Percentiles rank a stretch among this genome's conserved stretches.
Conservation (phyloP, 2,329 filamentous ascomycete genomes). For the Xylariaceae sp. region DNA sequence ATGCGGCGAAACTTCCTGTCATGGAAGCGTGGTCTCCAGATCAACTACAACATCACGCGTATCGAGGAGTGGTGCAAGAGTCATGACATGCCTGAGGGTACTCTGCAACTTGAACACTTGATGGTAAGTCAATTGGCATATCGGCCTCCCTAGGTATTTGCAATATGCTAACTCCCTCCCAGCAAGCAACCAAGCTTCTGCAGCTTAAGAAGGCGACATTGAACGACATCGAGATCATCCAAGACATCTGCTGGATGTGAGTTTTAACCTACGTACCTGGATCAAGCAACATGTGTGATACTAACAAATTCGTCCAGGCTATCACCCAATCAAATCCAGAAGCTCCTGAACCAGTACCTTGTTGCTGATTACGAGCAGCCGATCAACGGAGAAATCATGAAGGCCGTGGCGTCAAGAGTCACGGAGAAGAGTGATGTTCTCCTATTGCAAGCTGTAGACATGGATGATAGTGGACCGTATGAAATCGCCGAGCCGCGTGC, state of each 20-base stretch:
- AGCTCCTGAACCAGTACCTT: constrained; percentile 95
- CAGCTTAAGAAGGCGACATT: constrained; percentile 98
- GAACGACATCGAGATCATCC: constrained; percentile 99
- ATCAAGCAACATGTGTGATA: constrained; percentile 7
- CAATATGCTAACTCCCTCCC: constrained; percentile 19
- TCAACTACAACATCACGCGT: constrained; percentile 99
- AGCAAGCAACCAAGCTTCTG: constrained; percentile 96
- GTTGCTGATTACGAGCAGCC: constrained; percentile 99
- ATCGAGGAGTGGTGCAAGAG: constrained; percentile 99
- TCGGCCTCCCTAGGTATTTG: too few relatives aligned
- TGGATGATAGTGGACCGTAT: constrained; percentile 98
- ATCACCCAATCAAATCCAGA: constrained; percentile 97
- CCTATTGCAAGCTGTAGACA: constrained; percentile 88
- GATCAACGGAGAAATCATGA: constrained; percentile 99
- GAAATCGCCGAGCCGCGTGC: constrained; percentile 95
- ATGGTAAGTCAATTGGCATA: constrained; percentile 60
- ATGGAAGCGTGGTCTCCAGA: constrained; percentile 98
- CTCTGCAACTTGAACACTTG: constrained; percentile 91
- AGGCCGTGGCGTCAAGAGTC: constrained; percentile 91
- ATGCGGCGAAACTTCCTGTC: constrained; percentile 98
- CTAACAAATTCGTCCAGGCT: constrained; percentile 53
- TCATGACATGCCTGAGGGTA: constrained; percentile 98
- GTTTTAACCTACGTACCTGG: constrained; percentile 34
- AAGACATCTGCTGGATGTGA: constrained; percentile 99
- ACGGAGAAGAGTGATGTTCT: constrained; percentile 98